These are phyloP conservation scores for Candida ovalis DNA, from an alignment of 805 yeast species.

Conservation along the genomic window DNA sequence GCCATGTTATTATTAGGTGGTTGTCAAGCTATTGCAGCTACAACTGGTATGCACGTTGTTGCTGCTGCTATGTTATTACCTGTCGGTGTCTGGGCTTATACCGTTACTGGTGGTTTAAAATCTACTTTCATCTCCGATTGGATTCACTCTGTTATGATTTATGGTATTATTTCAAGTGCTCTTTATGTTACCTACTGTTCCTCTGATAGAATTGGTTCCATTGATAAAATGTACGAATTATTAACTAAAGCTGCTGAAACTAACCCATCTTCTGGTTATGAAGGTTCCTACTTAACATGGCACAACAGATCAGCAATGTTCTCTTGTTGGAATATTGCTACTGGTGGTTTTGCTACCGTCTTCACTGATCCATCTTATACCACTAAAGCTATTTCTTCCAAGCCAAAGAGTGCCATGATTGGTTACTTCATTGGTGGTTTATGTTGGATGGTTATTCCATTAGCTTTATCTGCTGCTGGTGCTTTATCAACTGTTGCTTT, in stretches of 20 bases:
- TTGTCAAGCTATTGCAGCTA: slow-evolving; percentile 36
- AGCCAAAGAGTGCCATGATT: slow-evolving; percentile 24
- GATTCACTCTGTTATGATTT: slow-evolving; percentile 46
- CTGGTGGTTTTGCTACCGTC: slow-evolving; percentile 26
- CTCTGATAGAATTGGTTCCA: slow-evolving; percentile 31
- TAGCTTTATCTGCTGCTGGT: slow-evolving; percentile 28
- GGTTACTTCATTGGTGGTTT: slow-evolving; percentile 32
- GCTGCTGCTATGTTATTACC: slow-evolving; percentile 45
- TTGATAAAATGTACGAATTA: slow-evolving; percentile 32
- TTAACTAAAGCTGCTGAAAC: slow-evolving; percentile 18
- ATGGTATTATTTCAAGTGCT: slow-evolving; percentile 30
- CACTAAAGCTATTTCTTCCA: slow-evolving; percentile 31
- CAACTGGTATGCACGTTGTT: slow-evolving; percentile 42
- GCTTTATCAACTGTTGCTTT: slow-evolving; percentile 36
- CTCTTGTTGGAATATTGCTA: slow-evolving; percentile 35
- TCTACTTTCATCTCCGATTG: slow-evolving; percentile 51
- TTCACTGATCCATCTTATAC: slow-evolving; percentile 30
- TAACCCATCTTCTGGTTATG: slow-evolving; percentile 24
- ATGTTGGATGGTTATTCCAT: slow-evolving; percentile 32
- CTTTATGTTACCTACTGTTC: slow-evolving; percentile 27
- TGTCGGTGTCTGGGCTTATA: slow-evolving; percentile 44
- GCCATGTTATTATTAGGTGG: slow-evolving; percentile 41
- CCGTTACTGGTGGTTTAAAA: slow-evolving; percentile 47
- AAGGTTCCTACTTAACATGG: slow-evolving; percentile 32
- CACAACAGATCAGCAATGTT: slow-evolving; percentile 31